A percentile compares a stretch with the other conserved stretches of the same genome.
phyloP scores from a whole-genome alignment of 176 grass and related monocot species.

The Carex kokanica region DNA sequence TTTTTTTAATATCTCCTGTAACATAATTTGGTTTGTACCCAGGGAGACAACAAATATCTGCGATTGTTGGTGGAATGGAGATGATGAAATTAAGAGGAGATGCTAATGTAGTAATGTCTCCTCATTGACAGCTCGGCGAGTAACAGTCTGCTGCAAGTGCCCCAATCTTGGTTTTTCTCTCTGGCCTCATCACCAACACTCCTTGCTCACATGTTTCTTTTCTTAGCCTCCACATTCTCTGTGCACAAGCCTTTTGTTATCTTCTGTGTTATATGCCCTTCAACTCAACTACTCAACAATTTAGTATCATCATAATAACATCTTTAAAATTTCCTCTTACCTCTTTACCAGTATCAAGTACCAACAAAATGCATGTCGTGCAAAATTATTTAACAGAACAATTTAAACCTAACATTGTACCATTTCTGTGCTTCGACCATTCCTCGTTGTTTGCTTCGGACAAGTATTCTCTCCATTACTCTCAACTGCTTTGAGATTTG shows the following conservation, averaged over 20 bases:
- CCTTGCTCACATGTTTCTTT: slow-evolving; percentile 25
- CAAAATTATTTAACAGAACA: slow-evolving; percentile 20
- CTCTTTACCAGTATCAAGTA: not conserved
- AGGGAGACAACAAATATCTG: slow-evolving; percentile 23
- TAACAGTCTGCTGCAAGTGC: slow-evolving; percentile 30
- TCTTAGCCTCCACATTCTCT: slow-evolving; percentile 2
- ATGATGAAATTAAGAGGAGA: not conserved
- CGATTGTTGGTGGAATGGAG: slow-evolving; percentile 3
- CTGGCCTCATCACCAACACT: slow-evolving; percentile 24
- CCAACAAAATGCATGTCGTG: not conserved
- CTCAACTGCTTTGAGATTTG: too few relatives aligned
- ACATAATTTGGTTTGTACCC: not conserved
- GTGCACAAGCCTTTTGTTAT: not conserved
- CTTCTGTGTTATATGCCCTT: not conserved
- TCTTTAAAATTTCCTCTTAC: not conserved
- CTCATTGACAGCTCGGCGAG: slow-evolving; percentile 23
- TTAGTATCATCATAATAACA: not conserved
- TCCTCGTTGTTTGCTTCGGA: not conserved
- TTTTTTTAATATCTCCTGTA: not conserved
- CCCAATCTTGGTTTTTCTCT: slow-evolving; percentile 25
- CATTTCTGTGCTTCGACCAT: not conserved
- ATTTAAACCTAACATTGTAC: slow-evolving; percentile 11
- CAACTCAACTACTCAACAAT: not conserved
- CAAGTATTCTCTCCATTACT: too few relatives aligned
- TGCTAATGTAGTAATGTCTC: slow-evolving; percentile 28